Evolutionary conservation across 805 yeast genomes (phyloP).

Genomic region (Komagataella mondaviorum): DNA sequence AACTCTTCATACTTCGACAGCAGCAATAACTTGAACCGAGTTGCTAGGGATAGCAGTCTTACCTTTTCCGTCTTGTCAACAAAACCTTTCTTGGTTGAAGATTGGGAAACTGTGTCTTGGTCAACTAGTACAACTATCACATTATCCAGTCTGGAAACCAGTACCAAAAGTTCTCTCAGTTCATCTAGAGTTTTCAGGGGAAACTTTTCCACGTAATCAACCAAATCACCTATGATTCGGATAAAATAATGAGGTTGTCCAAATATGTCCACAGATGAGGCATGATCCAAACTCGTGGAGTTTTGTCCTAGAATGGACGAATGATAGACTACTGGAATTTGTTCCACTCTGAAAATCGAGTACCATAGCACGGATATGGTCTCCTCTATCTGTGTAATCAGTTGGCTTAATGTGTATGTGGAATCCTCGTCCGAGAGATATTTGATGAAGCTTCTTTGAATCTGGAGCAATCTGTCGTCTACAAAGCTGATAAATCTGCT

Average conservation of each 20-base stretch:
- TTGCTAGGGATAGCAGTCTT: conserved; percentile 17
- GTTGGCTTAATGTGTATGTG: conserved; percentile 14
- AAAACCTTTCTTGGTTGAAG: conserved; percentile 4
- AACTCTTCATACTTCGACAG: conserved; percentile 16
- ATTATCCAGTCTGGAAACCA: conserved; percentile 17
- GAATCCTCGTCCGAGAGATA: conserved; percentile 15
- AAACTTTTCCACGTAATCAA: conserved; percentile 41
- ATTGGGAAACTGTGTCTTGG: conserved; percentile 5
- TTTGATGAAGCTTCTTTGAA: conserved; percentile 41
- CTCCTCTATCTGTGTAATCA: conserved; percentile 30
- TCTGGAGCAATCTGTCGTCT: conserved; percentile 35
- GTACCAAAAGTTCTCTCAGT: conserved; percentile 9
- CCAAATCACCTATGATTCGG: conserved; percentile 50
- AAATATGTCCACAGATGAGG: conserved; percentile 13
- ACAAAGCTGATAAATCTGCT: conserved; percentile 39
- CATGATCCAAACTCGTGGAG: neutral
- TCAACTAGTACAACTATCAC: conserved; percentile 17
- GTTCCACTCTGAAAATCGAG: conserved; percentile 27
- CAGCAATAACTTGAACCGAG: conserved; percentile 15
- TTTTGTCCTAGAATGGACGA: conserved; percentile 4
- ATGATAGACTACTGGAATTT: conserved; percentile 15
- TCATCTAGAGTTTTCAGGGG: conserved; percentile 9
- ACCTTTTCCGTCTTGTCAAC: conserved; percentile 19
- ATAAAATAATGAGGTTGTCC: conserved; percentile 56
- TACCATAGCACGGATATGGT: conserved; percentile 50